phyloP scores from a whole-genome alignment of 495 filamentous ascomycete species.

The Talaromyces adpressus region DNA sequence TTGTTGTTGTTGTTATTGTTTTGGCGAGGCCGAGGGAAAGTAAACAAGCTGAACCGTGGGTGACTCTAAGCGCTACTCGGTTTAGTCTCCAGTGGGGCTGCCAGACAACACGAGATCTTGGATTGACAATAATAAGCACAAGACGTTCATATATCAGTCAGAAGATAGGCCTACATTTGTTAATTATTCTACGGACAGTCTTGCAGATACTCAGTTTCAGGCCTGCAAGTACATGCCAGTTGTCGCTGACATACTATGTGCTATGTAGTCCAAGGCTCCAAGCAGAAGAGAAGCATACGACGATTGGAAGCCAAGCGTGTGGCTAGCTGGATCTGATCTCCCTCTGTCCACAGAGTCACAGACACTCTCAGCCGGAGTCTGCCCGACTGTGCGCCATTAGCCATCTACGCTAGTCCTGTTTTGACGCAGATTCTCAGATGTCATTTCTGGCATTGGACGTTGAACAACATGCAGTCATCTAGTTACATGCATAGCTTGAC shows the following conservation, averaged over 20 bases:
- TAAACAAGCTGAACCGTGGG: constrained; percentile 10
- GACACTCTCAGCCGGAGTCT: background rate
- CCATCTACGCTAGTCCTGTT: background rate
- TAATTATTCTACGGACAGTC: background rate
- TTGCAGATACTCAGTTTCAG: background rate
- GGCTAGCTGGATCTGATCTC: background rate
- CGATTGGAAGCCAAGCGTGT: background rate
- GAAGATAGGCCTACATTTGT: too few species aligned
- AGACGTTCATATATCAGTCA: too few species aligned
- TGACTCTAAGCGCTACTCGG: background rate
- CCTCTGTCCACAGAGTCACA: too few species aligned
- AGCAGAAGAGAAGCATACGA: background rate
- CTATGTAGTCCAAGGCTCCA: too few species aligned
- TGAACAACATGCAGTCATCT: background rate
- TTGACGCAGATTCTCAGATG: too few species aligned
- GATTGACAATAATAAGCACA: too few species aligned
- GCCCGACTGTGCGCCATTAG: background rate
- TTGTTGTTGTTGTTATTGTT: constrained; percentile 3
- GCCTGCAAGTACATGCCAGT: background rate
- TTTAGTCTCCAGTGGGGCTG: background rate
- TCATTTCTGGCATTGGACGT: too few species aligned
- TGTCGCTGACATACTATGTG: background rate
- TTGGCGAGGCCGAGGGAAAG: background rate
- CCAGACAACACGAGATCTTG: background rate
- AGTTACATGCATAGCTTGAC: too few species aligned